Evolutionary conservation across 2,329 filamentous ascomycete species (phyloP).

Genomic region (Pezicula radicicola): DNA sequence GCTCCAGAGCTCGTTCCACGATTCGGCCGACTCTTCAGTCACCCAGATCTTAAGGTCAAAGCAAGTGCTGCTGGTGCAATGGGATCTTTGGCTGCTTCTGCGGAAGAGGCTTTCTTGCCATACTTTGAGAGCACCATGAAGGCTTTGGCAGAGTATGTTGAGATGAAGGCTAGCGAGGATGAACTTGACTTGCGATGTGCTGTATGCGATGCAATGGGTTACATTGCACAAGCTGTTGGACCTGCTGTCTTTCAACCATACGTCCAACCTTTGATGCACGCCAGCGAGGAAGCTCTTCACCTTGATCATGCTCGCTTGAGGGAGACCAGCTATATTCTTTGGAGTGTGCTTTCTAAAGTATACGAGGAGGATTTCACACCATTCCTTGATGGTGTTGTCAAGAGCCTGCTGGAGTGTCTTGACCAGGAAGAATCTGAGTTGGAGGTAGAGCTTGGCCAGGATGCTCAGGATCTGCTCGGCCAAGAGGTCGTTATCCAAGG

Average conservation of each 20-base stretch:
- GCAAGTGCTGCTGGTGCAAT: conserved; percentile 84
- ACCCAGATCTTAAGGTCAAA: conserved; percentile 87
- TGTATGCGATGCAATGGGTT: conserved; percentile 89
- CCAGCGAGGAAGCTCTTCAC: conserved; percentile 85
- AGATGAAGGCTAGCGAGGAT: conserved; percentile 84
- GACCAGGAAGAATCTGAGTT: conserved; percentile 85
- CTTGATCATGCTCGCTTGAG: conserved; percentile 87
- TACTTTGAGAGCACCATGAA: conserved; percentile 92
- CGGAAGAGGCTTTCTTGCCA: conserved; percentile 80
- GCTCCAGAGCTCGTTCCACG: conserved; percentile 79
- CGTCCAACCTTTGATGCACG: conserved; percentile 84
- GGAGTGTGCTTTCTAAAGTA: conserved; percentile 91
- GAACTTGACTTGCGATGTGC: conserved; percentile 87
- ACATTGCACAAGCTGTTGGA: conserved; percentile 87
- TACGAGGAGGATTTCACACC: conserved; percentile 82
- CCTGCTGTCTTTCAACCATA: conserved; percentile 85
- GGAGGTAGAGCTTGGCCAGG: conserved; percentile 71
- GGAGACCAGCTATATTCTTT: conserved; percentile 96
- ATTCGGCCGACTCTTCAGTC: conserved; percentile 78
- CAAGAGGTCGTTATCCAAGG: conserved; percentile 75
- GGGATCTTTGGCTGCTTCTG: conserved; percentile 83
- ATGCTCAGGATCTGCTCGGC: conserved; percentile 70
- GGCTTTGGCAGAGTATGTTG: conserved; percentile 78
- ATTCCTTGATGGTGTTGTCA: conserved; percentile 75
- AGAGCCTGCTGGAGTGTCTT: conserved; percentile 78